Base-by-base conservation (phyloP, 352 stramenopile species). In the Phytophthora megakarya region DNA sequence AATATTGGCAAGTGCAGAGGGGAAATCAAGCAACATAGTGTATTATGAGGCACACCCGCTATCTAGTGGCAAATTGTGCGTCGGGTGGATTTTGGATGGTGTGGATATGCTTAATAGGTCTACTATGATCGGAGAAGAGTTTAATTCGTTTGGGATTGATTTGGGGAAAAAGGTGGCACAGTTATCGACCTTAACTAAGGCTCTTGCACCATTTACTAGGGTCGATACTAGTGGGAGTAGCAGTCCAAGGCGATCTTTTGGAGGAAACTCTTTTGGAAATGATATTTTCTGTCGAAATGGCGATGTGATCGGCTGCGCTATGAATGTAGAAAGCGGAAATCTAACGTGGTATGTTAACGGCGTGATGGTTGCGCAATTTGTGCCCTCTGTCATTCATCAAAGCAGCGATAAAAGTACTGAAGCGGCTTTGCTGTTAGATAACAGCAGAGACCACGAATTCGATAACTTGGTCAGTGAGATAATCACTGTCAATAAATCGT, bases 331-430 rank as follows among this genome's bases (percentile, higher is more conserved):
- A 11, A 75, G 54, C 12, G 66, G 56, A 2, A 62, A 73, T n/a
- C 58, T 90, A 61, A 53, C 42, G 7, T 90, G 89, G 64, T 90
- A 74, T 46, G 45, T 90, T n/a, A 92, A 92, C 26, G 84, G 84
- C 7, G 58, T 72, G 7, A 32, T 72, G 0, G 59, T 89, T 19
- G 69, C 66, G 0, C 42, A 65, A 21, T 60, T 12, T 30, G 13
- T 38, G 21, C 10, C 26, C 11, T 46, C 40, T n/a, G 35, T 10
- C 2, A 13, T 57, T 23, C 1, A 38, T 26, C 5, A 11, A 22
- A 28, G n/a, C 32, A 15, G 8, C 15, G 22, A 35, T 8, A 12
- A 26, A 21, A 42, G 16, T 16, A 35, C 57, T 39, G 57, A 60
- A 6, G 38, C 13, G 25, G 22, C 18, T 38, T n/a, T 37, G 12